Evolutionary conservation across 2,329 filamentous ascomycete genomes (phyloP).

Genomic region (Chaetomium globosum): DNA sequence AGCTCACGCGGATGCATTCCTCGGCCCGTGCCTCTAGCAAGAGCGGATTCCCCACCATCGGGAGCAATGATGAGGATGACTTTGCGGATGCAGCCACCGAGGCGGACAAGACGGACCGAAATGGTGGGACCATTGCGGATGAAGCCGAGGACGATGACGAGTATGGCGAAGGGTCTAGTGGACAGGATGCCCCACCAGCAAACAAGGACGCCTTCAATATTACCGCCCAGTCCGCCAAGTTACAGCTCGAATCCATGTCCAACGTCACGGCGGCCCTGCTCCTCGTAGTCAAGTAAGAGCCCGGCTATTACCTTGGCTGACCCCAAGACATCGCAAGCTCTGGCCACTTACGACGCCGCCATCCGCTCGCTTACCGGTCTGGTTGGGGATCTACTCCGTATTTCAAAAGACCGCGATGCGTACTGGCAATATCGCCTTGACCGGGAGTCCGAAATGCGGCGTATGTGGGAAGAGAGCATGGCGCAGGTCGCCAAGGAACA

Average conservation of each 20-base stretch:
- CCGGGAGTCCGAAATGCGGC: conserved; percentile 84
- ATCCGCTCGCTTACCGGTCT: conserved; percentile 84
- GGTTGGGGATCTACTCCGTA: conserved; percentile 83
- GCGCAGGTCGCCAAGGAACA: conserved; percentile 93
- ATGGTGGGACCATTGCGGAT: conserved; percentile 41
- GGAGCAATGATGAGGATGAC: conserved; percentile 59
- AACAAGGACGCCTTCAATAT: conserved; percentile 96
- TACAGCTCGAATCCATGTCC: conserved; percentile 88
- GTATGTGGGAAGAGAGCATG: conserved; percentile 99
- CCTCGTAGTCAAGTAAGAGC: conserved; percentile 67
- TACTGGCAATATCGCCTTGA: conserved; percentile 97
- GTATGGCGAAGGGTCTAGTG: conserved; percentile 78
- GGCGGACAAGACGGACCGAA: conserved; percentile 44
- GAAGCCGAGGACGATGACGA: conserved; percentile 66
- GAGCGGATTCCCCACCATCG: conserved; percentile 46
- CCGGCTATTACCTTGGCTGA: conserved; percentile 76
- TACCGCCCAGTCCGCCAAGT: conserved; percentile 88
- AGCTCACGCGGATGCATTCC: conserved; percentile 50
- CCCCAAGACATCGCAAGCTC: conserved; percentile 71
- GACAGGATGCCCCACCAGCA: conserved; percentile 69
- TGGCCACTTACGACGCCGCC: conserved; percentile 84
- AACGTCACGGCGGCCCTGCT: conserved; percentile 83
- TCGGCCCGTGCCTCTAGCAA: conserved; percentile 42
- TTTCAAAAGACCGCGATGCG: conserved; percentile 89
- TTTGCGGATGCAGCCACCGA: conserved; percentile 53